These are phyloP conservation scores for Tulasnella calospora DNA, from an alignment of 768 basidiomycete species.

Conservation along the genomic window DNA sequence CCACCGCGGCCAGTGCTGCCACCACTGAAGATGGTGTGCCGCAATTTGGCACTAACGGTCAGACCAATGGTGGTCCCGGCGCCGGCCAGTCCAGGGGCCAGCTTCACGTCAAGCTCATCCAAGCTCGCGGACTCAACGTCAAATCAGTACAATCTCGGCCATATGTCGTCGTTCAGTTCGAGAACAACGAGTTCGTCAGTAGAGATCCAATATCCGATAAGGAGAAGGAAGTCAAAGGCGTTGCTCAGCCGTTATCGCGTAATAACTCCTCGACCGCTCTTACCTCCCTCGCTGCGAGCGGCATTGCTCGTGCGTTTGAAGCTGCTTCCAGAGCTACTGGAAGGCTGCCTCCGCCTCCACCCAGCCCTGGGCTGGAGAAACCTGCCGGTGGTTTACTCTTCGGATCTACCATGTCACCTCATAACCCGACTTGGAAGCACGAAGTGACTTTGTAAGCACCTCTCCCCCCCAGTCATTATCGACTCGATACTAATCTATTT, in stretches of 20 bases:
- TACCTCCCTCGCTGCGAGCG: constrained; percentile 50
- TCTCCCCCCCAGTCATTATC: constrained; percentile 21
- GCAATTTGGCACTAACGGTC: constrained; percentile 6
- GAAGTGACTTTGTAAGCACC: constrained; percentile 92
- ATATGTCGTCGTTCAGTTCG: constrained; percentile 96
- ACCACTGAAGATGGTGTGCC: neutral
- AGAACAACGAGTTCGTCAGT: constrained; percentile 97
- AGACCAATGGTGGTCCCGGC: constrained; percentile 10
- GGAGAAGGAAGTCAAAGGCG: constrained; percentile 85
- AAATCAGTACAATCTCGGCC: constrained; percentile 60
- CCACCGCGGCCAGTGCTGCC: constrained; percentile 17
- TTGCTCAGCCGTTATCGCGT: constrained; percentile 54
- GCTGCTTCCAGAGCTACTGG: constrained; percentile 38
- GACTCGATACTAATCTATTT: constrained; percentile 25
- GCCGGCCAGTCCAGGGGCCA: constrained; percentile 43
- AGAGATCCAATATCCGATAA: constrained; percentile 80
- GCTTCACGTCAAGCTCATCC: constrained; percentile 93
- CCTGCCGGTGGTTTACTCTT: constrained; percentile 17
- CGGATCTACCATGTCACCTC: constrained; percentile 37
- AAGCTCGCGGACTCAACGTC: constrained; percentile 77
- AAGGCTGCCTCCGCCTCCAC: constrained; percentile 18
- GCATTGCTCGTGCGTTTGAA: constrained; percentile 41
- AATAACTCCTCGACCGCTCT: constrained; percentile 60
- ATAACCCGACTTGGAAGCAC: constrained; percentile 98
- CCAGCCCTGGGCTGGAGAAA: neutral